These are phyloP conservation scores for Beta lomatogona DNA, from an alignment of 179 eudicot genomes.

Conservation along the genomic window DNA sequence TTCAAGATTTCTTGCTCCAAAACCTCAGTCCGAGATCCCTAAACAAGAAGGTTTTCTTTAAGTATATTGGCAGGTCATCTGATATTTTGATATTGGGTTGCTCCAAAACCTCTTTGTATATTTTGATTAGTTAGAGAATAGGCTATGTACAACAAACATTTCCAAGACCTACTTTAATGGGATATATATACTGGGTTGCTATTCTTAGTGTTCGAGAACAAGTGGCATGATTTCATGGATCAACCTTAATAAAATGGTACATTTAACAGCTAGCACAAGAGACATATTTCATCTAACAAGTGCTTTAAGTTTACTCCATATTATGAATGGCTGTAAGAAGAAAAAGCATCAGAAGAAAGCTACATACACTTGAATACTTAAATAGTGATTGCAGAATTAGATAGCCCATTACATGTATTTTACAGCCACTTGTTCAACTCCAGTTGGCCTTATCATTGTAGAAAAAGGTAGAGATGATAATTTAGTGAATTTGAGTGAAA, in stretches of 20 bases:
- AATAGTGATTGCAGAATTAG: conserved; percentile 77
- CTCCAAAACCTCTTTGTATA: no score
- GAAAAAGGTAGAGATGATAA: conserved; percentile 22
- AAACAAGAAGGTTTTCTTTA: no score
- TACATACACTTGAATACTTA: conserved; percentile 77
- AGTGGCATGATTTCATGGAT: background rate
- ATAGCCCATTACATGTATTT: conserved; percentile 81
- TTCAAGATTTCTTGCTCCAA: no score
- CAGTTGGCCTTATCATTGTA: conserved; percentile 71
- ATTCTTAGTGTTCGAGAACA: no score
- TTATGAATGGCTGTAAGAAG: background rate
- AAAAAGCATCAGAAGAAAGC: conserved; percentile 11
- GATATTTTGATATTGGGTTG: no score
- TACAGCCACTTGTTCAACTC: conserved; percentile 72
- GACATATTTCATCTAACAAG: background rate
- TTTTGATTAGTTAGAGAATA: no score
- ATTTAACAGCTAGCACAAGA: background rate
- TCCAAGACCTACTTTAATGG: no score
- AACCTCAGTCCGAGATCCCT: no score
- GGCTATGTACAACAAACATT: no score
- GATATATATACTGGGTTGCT: no score
- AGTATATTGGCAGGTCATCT: no score
- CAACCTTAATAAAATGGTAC: background rate
- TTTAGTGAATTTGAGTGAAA: no score
- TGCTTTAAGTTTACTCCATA: background rate